phyloP scores from a whole-genome alignment of 1,284 basidiomycete genomes.

The Golubevia sp. region DNA sequence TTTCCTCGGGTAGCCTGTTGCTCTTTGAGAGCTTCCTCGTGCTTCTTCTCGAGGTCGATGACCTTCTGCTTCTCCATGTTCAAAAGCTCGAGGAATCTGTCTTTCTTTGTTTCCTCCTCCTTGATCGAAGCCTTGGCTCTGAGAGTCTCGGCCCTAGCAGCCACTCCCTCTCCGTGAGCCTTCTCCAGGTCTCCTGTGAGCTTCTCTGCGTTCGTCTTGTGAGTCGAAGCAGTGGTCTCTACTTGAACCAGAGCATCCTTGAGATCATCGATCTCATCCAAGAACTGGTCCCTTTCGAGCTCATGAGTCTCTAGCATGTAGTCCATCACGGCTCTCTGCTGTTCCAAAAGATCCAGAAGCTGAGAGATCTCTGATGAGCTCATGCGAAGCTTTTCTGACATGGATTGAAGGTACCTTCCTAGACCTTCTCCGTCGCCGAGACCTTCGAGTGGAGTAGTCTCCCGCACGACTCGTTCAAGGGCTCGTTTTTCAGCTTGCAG shows the following conservation, averaged over 20 bases:
- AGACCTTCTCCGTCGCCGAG: constrained; percentile 27
- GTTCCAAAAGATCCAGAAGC: constrained; percentile 42
- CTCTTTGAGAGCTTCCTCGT: constrained; percentile 1
- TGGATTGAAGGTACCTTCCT: constrained; percentile 22
- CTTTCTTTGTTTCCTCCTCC: constrained; percentile 28
- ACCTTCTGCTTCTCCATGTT: constrained; percentile 20
- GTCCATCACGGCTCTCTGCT: constrained; percentile 46
- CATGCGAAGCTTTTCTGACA: constrained; percentile 31
- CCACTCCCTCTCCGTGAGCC: constrained; percentile 20
- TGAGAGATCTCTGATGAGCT: constrained; percentile 35
- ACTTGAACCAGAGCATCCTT: constrained; percentile 18
- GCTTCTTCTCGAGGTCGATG: constrained; percentile 14
- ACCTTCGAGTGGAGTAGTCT: constrained; percentile 36
- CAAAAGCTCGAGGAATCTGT: constrained; percentile 21
- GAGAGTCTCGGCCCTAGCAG: constrained; percentile 28
- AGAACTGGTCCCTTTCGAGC: constrained; percentile 29
- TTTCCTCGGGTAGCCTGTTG: constrained; percentile 4
- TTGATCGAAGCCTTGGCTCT: constrained; percentile 6
- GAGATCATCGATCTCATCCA: constrained; percentile 31
- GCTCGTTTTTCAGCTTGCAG: constrained; percentile 42
- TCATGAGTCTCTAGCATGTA: constrained; percentile 48
- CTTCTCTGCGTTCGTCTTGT: constrained; percentile 10
- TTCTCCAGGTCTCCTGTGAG: constrained; percentile 26
- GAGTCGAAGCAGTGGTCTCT: constrained; percentile 11
- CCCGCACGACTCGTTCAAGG: constrained; percentile 39